phyloP scores from a whole-genome alignment of 352 stramenopile species.

The Saprolegnia diclina region DNA sequence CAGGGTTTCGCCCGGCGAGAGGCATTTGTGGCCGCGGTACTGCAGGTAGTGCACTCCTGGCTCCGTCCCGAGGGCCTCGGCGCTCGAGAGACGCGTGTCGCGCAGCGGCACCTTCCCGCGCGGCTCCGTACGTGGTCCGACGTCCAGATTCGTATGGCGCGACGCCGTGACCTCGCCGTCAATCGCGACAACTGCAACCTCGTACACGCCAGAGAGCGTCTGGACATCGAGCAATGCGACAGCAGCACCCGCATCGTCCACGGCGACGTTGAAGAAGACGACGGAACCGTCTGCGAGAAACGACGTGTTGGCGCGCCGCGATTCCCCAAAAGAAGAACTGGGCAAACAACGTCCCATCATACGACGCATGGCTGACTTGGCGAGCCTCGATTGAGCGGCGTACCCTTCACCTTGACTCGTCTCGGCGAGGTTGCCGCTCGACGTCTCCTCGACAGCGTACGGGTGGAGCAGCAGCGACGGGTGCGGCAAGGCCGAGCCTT shows the following conservation, averaged over 20 bases:
- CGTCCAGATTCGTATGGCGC: background rate
- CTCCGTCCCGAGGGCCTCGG: conserved; percentile 29
- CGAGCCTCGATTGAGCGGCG: background rate
- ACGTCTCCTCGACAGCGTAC: conserved; percentile 36
- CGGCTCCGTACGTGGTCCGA: background rate
- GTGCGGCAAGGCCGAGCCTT: conserved; percentile 37
- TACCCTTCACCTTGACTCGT: conserved; percentile 12
- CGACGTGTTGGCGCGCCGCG: conserved; percentile 31
- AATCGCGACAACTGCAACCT: conserved; percentile 36
- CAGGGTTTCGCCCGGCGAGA: conserved; percentile 30
- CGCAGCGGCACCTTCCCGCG: conserved; percentile 25
- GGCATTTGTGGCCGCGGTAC: conserved; percentile 34
- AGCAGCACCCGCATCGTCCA: background rate
- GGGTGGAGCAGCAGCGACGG: conserved; percentile 54
- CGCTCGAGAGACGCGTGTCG: conserved; percentile 33
- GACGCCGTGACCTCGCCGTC: conserved; percentile 27
- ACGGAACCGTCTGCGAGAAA: conserved; percentile 31
- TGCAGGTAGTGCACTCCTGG: conserved; percentile 38
- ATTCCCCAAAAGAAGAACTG: background rate
- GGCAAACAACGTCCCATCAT: background rate
- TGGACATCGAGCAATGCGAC: no score
- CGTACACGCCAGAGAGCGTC: conserved; percentile 31
- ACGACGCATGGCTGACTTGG: background rate
- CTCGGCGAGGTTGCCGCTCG: background rate
- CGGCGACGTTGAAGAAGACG: conserved; percentile 15